Percentiles rank a stretch among this genome's conserved stretches.
Evolutionary conservation across 768 basidiomycete species (phyloP).

Genomic region (Termitomyces sp.): DNA sequence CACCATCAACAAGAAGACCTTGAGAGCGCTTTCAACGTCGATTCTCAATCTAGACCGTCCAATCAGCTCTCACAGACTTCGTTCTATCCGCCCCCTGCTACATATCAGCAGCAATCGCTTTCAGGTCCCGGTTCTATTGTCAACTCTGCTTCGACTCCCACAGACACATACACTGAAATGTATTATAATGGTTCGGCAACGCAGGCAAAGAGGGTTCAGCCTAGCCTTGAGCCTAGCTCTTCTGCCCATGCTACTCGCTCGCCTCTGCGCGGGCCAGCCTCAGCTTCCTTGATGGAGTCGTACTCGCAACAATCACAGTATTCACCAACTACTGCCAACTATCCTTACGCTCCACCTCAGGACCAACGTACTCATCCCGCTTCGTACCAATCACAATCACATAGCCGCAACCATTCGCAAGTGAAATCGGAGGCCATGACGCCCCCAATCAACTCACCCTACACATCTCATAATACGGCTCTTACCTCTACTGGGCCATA

Average conservation of each 20-base stretch:
- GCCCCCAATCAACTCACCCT: constrained; percentile 45
- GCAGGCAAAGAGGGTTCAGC: constrained; percentile 51
- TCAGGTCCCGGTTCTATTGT: constrained; percentile 25
- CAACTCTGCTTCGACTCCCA: constrained; percentile 29
- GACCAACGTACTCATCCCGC: constrained; percentile 34
- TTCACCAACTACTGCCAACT: constrained; percentile 52
- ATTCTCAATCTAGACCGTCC: constrained; percentile 34
- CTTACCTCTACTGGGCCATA: constrained; percentile 28
- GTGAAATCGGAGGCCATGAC: constrained; percentile 45
- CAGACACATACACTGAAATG: constrained; percentile 52
- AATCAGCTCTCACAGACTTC: constrained; percentile 37
- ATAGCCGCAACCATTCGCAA: constrained; percentile 53
- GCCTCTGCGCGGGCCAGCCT: constrained; percentile 50
- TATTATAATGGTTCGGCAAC: constrained; percentile 49
- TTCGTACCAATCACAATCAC: constrained; percentile 51
- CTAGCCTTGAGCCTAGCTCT: constrained; percentile 45
- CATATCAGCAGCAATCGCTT: constrained; percentile 50
- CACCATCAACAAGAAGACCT: constrained; percentile 69
- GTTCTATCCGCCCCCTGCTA: constrained; percentile 53
- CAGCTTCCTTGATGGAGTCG: constrained; percentile 55
- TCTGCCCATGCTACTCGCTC: constrained; percentile 51
- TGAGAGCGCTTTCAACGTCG: constrained; percentile 41
- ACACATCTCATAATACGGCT: constrained; percentile 44
- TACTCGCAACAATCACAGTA: constrained; percentile 68
- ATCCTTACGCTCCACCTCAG: constrained; percentile 38